Evolutionary conservation across 495 filamentous ascomycete genomes (phyloP), one percentile per base, ranked within the genome.

Genomic region (Hypoxylon trugodes): DNA sequence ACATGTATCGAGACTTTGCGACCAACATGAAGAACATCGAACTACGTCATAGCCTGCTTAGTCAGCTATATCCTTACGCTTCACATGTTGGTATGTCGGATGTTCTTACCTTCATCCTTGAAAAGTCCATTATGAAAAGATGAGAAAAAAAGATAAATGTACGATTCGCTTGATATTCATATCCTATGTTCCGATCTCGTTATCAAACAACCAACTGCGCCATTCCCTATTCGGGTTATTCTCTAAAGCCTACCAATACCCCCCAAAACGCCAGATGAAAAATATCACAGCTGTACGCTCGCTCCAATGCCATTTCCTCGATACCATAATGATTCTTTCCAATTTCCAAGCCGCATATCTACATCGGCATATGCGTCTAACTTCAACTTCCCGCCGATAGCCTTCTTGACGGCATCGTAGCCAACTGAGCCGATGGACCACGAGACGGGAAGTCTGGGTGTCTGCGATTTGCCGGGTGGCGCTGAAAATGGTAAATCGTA

Each of bases 311-410:
- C 87, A 68, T 81, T 83, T 16, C 90, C 90, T 58, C 80, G 66
- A 74, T 89, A 92, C 82, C 86, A 84, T 32, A 97, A 66, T 43
- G 71, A 77, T 74, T 92, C 85, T 47, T 66, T 80, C 84, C 90
- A 97, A 65, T 82, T 73, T n/a, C 87, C 88, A 49, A 97, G 71
- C 66, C 82, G 80, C 16, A 97, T 76, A 22, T 83, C 85, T 12
- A 93, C 86, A 26, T 82, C 77, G 5, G 92, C 95, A 56, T 80
- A 78, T n/a, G 92, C 89, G 74, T 92, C 89, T 58, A 98, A 70
- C 72, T 88, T 88, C 64, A 97, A 72, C 22, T 76, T 78, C 0
- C 93, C 92, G 8, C 93, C 92, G n/a, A 98, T 72, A n/a, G 95
- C 93, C 66, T 86, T 86, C 65, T 80, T 86, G 24, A 98, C 76